phyloP scores from a whole-genome alignment of 345 rosid genomes.

The Melaleuca alternifolia region DNA sequence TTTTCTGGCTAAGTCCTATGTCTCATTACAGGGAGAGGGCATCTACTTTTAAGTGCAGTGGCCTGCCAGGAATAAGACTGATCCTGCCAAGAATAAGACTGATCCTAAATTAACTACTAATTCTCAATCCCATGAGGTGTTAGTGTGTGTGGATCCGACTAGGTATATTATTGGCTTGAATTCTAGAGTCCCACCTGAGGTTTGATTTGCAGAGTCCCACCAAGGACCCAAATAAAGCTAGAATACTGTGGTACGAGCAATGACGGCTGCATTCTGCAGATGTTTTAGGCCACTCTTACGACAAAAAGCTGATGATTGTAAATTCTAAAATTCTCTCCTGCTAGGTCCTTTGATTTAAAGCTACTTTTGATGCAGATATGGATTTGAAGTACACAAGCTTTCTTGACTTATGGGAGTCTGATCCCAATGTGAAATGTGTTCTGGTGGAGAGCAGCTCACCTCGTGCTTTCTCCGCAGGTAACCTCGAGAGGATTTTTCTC shows the following conservation, averaged over 20 bases:
- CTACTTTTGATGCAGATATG: constrained; percentile 43
- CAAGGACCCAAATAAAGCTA: neutral
- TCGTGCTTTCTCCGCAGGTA: constrained; percentile 94
- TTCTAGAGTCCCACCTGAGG: neutral
- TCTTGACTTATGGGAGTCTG: constrained; percentile 86
- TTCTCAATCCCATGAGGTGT: neutral
- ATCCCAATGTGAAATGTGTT: constrained; percentile 72
- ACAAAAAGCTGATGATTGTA: neutral
- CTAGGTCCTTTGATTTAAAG: neutral
- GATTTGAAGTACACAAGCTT: constrained; percentile 52
- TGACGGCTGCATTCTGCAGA: neutral
- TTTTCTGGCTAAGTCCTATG: neutral
- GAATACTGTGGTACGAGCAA: fast-evolving
- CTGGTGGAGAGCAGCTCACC: constrained; percentile 61
- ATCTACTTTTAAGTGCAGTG: neutral
- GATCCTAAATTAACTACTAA: neutral
- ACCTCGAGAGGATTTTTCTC: neutral
- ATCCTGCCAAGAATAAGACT: neutral
- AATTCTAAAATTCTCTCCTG: neutral
- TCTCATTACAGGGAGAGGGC: neutral
- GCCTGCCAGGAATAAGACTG: neutral
- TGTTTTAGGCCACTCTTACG: neutral
- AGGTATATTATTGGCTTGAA: neutral
- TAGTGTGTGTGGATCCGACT: neutral
- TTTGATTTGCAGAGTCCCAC: neutral